These are phyloP conservation scores for Rhododendron williamsianum DNA, from an alignment of 148 eudicot species.

Conservation along the genomic window DNA sequence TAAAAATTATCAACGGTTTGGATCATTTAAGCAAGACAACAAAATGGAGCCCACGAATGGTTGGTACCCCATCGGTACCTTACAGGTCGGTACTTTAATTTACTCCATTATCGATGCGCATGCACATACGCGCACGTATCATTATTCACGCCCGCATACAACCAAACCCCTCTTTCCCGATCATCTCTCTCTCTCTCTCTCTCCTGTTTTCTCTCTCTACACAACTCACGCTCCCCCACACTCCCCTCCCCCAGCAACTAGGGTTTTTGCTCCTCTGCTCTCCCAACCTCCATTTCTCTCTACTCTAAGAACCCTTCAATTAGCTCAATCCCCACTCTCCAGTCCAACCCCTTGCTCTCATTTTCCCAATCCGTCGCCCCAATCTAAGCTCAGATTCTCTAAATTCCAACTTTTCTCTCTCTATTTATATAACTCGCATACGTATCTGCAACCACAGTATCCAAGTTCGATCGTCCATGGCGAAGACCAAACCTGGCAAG, in stretches of 20 bases:
- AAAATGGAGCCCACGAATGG: no score
- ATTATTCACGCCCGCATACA: neutral
- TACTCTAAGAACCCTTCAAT: neutral
- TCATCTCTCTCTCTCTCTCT: constrained; percentile 7
- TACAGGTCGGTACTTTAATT: no score
- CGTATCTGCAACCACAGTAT: neutral
- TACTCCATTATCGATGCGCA: neutral
- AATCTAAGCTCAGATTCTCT: neutral
- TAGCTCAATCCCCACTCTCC: neutral
- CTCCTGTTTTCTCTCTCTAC: neutral
- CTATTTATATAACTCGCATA: neutral
- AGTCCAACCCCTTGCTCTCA: neutral
- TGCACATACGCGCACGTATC: neutral
- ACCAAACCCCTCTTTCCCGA: constrained; percentile 2
- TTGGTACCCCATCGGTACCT: no score
- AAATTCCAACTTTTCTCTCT: neutral
- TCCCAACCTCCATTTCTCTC: constrained; percentile 2
- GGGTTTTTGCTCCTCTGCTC: constrained; percentile 16
- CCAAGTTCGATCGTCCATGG: constrained; percentile 21
- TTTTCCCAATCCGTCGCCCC: neutral
- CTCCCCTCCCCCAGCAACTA: neutral
- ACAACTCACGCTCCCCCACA: neutral
- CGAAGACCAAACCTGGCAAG: constrained; percentile 41
- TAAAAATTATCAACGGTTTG: no score
- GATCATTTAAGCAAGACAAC: no score